Evolutionary conservation across 1,284 basidiomycete genomes (phyloP).

Genomic region (Vanrija pseudolonga): DNA sequence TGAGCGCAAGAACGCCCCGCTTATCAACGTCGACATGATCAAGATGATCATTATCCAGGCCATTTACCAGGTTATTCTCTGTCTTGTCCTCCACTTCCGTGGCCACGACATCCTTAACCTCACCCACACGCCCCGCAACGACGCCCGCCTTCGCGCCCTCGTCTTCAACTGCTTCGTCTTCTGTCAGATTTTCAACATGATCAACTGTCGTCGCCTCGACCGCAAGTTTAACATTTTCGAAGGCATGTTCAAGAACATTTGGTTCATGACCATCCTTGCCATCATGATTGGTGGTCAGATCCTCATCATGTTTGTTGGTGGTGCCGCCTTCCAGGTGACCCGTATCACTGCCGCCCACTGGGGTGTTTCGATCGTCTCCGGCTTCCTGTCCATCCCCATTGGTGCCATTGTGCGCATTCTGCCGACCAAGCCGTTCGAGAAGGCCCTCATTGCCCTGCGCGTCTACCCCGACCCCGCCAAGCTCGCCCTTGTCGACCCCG

Average conservation of each 20-base stretch:
- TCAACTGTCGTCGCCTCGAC: conserved; percentile 87
- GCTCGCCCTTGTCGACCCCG: conserved; percentile 61
- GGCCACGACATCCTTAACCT: conserved; percentile 69
- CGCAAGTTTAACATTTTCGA: conserved; percentile 84
- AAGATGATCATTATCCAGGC: conserved; percentile 94
- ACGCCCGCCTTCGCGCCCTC: conserved; percentile 69
- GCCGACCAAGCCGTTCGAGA: conserved; percentile 75
- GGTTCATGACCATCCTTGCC: conserved; percentile 80
- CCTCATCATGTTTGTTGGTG: conserved; percentile 86
- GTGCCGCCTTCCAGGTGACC: conserved; percentile 87
- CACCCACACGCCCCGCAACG: conserved; percentile 39
- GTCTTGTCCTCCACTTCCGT: conserved; percentile 84
- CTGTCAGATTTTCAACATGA: conserved; percentile 88
- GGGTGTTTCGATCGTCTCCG: conserved; percentile 82
- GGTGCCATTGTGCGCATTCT: conserved; percentile 76
- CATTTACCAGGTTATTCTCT: conserved; percentile 77
- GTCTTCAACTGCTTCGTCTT: conserved; percentile 98
- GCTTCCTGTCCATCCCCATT: conserved; percentile 79
- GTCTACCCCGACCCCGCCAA: conserved; percentile 57
- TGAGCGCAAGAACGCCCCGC: conserved; percentile 77
- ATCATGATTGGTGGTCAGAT: conserved; percentile 81
- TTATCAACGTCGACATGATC: conserved; percentile 88
- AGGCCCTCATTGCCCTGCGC: conserved; percentile 61
- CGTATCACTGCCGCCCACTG: conserved; percentile 76
- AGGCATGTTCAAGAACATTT: conserved; percentile 73